Percentiles rank a stretch among this genome's conserved stretches.
These are phyloP conservation scores for Elsinoe arachidis DNA, from an alignment of 2,329 filamentous ascomycete genomes.

Conservation along the genomic window DNA sequence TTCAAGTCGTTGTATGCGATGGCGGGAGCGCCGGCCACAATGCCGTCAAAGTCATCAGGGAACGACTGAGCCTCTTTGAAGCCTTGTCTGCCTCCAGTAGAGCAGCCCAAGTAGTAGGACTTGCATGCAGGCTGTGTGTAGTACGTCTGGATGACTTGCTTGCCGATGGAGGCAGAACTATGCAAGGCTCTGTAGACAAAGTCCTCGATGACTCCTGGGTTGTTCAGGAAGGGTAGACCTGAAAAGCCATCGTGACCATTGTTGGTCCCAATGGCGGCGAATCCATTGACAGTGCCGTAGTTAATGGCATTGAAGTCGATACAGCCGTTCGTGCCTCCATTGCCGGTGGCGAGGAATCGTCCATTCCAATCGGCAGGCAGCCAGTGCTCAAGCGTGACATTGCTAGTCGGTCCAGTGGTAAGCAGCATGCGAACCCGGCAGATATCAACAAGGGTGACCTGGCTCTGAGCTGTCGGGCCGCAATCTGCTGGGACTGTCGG, in stretches of 20 bases:
- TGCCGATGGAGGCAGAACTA: constrained; percentile 25
- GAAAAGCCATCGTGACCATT: constrained; percentile 23
- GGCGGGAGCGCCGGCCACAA: constrained; percentile 34
- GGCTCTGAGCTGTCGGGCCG: constrained; percentile 22
- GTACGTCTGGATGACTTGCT: constrained; percentile 29
- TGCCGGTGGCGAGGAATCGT: constrained; percentile 27
- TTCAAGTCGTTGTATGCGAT: constrained; percentile 37
- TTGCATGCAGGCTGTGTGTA: constrained; percentile 32
- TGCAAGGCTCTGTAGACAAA: constrained; percentile 28
- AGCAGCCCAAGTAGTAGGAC: constrained; percentile 33
- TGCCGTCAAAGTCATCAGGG: constrained; percentile 33
- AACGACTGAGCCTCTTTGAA: constrained; percentile 31
- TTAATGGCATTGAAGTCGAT: constrained; percentile 27
- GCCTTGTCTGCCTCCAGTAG: constrained; percentile 32
- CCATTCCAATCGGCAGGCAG: constrained; percentile 28
- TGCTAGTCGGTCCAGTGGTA: constrained; percentile 32
- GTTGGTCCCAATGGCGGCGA: constrained; percentile 28
- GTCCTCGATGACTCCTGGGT: constrained; percentile 26
- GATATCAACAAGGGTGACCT: constrained; percentile 26
- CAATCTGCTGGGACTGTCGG: constrained; percentile 22
- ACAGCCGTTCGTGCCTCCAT: constrained; percentile 28
- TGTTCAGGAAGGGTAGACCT: constrained; percentile 23
- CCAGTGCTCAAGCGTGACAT: constrained; percentile 38
- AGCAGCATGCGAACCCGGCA: constrained; percentile 36
- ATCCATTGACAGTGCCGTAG: constrained; percentile 26